Conservation (phyloP, 164 flowering plant genomes). For the Vitis rotundifolia region DNA sequence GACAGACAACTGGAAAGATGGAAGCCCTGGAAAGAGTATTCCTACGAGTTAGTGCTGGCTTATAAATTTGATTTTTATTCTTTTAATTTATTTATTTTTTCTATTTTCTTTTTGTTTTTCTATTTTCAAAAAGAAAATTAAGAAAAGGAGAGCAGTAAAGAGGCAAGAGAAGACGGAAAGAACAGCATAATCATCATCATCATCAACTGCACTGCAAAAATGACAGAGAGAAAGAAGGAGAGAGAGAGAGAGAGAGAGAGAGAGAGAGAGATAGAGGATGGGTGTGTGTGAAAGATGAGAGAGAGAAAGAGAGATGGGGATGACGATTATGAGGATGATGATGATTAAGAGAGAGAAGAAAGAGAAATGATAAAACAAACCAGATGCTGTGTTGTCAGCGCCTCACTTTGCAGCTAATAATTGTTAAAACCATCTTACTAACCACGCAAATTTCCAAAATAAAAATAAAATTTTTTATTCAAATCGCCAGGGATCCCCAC, state of each 20-base stretch:
- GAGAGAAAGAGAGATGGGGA: conserved; percentile 22
- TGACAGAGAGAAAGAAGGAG: conserved; percentile 13
- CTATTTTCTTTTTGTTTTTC: neutral
- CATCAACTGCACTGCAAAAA: conserved; percentile 20
- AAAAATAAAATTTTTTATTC: neutral
- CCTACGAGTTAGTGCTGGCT: conserved; percentile 39
- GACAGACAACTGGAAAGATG: conserved; percentile 47
- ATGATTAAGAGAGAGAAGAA: conserved; percentile 31
- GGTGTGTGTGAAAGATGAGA: neutral
- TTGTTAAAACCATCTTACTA: conserved; percentile 35
- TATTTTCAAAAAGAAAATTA: neutral
- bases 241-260: conserved; percentile 3
- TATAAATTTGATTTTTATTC: conserved; percentile 9
- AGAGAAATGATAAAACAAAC: conserved; percentile 31
- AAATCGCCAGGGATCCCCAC: neutral
- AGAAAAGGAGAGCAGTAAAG: conserved; percentile 14
- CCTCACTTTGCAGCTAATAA: conserved; percentile 58
- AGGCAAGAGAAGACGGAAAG: conserved; percentile 12
- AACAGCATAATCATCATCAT: conserved; percentile 15
- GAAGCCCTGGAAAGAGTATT: conserved; percentile 22
- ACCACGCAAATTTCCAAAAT: neutral
- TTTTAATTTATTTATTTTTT: neutral
- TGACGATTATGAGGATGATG: conserved; percentile 33
- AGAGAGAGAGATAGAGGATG: neutral
- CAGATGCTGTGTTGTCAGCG: conserved; percentile 55